phyloP scores from a whole-genome alignment of 1,284 basidiomycete species.

The Sporisorium exsertum region DNA sequence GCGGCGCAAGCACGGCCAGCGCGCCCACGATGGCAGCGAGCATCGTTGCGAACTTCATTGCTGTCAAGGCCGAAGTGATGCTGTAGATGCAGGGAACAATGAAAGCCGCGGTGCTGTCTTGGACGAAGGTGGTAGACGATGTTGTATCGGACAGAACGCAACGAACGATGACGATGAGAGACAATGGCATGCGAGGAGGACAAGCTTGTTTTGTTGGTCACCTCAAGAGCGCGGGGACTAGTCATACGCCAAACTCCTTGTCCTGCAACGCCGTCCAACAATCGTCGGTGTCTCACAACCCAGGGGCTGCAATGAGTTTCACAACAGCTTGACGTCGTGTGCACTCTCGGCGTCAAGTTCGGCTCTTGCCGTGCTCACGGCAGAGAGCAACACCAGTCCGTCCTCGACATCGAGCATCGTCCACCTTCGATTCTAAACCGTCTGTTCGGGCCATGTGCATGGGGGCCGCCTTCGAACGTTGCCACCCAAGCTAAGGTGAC shows the following conservation, averaged over 20 bases:
- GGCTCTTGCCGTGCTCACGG: neutral
- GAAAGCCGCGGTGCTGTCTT: neutral
- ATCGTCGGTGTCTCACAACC: conserved; percentile 1
- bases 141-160: neutral
- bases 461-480: too few relatives aligned
- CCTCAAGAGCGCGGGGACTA: too few relatives aligned
- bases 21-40: conserved; percentile 20
- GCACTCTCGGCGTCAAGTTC: neutral
- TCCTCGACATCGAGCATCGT: too few relatives aligned
- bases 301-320: neutral
- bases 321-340: neutral
- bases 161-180: neutral
- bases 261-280: conserved; percentile 3
- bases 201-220: neutral
- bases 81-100: neutral
- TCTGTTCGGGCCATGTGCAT: too few relatives aligned
- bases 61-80: neutral
- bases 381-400: too few relatives aligned
- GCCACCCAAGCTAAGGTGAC: neutral
- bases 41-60: conserved; percentile 20
- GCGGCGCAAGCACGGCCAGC: conserved; percentile 26
- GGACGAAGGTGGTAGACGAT: neutral
- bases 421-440: too few relatives aligned
- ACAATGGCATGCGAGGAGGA: neutral
- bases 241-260: neutral